A percentile compares a stretch with the other conserved stretches of the same genome.
Evolutionary conservation across 768 basidiomycete genomes (phyloP).

Genomic region (Pisolithus orientalis): DNA sequence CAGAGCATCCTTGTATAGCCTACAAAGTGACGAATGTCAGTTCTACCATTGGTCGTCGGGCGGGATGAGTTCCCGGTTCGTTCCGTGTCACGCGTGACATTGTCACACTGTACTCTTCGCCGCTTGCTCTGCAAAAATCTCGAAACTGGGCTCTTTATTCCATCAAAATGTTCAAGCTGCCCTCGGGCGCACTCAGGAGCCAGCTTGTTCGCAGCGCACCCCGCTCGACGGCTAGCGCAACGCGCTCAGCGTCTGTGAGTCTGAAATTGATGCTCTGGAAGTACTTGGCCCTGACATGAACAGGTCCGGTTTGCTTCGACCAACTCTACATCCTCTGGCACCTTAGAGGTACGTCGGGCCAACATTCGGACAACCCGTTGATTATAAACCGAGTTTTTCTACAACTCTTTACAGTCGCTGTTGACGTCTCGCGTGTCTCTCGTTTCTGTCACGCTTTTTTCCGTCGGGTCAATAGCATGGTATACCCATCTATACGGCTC

Average conservation of each 20-base stretch:
- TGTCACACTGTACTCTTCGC: slow-evolving; percentile 25
- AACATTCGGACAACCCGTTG: neutral
- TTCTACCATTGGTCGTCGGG: no score
- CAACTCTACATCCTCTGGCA: slow-evolving; percentile 44
- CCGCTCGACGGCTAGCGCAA: slow-evolving; percentile 37
- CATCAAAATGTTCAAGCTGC: slow-evolving; percentile 83
- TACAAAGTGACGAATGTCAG: no score
- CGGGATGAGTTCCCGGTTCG: slow-evolving; percentile 36
- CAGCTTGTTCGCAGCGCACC: slow-evolving; percentile 42
- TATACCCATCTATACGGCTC: slow-evolving; percentile 92
- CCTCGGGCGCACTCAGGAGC: slow-evolving; percentile 63
- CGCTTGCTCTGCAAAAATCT: slow-evolving; percentile 39
- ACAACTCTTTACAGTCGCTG: slow-evolving; percentile 40
- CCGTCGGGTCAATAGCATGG: slow-evolving; percentile 91
- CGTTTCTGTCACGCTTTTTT: slow-evolving; percentile 66
- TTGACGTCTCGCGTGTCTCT: slow-evolving; percentile 68
- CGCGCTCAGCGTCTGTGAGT: slow-evolving; percentile 49
- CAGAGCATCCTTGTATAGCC: no score
- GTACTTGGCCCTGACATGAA: slow-evolving; percentile 10
- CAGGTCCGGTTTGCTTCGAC: slow-evolving; percentile 74
- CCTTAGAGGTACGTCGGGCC: slow-evolving; percentile 55
- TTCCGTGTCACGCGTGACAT: slow-evolving; percentile 45
- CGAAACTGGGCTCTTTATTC: slow-evolving; percentile 21
- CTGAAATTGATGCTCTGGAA: slow-evolving; percentile 8
- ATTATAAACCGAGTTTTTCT: neutral